Evolutionary conservation across 2,329 filamentous ascomycete species (phyloP), one percentile per base, ranked within the genome.

Genomic region (Aspergillus terreus): DNA sequence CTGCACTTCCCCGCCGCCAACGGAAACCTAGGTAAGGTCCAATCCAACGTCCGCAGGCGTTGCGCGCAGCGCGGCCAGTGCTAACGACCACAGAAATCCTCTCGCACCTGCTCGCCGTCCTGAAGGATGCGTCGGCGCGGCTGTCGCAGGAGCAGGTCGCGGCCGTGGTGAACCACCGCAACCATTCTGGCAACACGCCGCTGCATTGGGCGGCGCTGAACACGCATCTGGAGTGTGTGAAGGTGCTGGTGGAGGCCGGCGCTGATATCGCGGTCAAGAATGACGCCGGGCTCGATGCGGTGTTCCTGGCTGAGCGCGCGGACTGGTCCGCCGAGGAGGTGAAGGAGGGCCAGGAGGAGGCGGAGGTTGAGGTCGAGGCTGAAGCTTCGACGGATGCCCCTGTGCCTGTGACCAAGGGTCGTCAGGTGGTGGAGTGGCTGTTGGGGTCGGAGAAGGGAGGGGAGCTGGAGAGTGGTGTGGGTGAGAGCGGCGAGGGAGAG

Each of bases 1-100:
- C 72, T 97, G 65, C 94, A 99, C 73, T 96, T 95, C 83, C 90
- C 92, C 6, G 85, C 90, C 21, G 94, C 90, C 23, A 99, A 99
- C 68, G 92, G 92, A 1, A 87, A 96, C 66, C 65, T 82, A 54
- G 87, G 90, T 92, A 19, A 19, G 2, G 19, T 19, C 19, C 19
- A 19, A 19, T 19, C 4, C 19, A 19, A 19, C 19, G 3, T 19
- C 19, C 19, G 19, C 19, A 19, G 19, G 19, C 19, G 19, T 19
- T 19, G 19, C 19, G 19, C 19, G 19, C 19, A 19, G 19, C 2
- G 19, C 3, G 19, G 19, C 19, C 19, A 19, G 19, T 19, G 30
- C 50, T 59, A 35, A 59, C 42, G 4, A 14, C 11, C n/a, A 21
- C 19, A 76, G 75, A 77, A 65, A 76, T 79, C 11, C 69, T 82